Base-by-base conservation (phyloP, 495 filamentous ascomycete genomes). In the Sphaerosporella brunnea region DNA sequence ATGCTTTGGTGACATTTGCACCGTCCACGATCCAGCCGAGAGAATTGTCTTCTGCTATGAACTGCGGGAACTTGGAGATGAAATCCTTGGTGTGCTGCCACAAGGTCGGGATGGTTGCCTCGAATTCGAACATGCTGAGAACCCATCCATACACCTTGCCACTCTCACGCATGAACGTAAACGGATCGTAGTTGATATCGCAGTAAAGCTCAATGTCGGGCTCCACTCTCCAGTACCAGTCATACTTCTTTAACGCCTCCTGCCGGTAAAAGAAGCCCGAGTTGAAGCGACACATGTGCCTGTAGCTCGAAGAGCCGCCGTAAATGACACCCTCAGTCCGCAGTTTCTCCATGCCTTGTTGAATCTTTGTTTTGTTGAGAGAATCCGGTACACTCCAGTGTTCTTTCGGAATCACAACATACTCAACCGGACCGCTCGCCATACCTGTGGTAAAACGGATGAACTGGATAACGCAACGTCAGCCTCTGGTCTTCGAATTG, bases 271-370 rank as follows among this genome's bases (percentile, higher is more conserved):
- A 96, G 63, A 96, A 71, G 55, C 90, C 90, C 61, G 81, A 87
- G 69, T 97, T 97, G 84, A 88, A 96, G 36, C 90, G 79, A 62
- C 90, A 97, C 90, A 97, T 97, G 65, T 95, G 82, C 63, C 95
- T 84, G 67, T 97, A 97, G 48, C 85, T 93, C 40, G 84, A 58
- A 69, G 78, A 83, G 49, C 76, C 70, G 47, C 79, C 84, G 62
- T 96, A 97, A 61, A 96, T 88, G 38, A 96, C 79, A 2, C 79
- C 71, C 54, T 90, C 69, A 53, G 85, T 81, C 56, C 80, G 68
- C 51, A 97, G 73, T 19, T 90, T 73, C 61, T 80, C 70, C 55
- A 80, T 79, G 23, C 84, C 92, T 63, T 93, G 82, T 36, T 73
- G 54, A 68, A 81, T 93, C 7, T 93, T 63, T 36, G 90, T 80